phyloP scores from a whole-genome alignment of 257 asterid species.

The Gentiana dahurica region DNA sequence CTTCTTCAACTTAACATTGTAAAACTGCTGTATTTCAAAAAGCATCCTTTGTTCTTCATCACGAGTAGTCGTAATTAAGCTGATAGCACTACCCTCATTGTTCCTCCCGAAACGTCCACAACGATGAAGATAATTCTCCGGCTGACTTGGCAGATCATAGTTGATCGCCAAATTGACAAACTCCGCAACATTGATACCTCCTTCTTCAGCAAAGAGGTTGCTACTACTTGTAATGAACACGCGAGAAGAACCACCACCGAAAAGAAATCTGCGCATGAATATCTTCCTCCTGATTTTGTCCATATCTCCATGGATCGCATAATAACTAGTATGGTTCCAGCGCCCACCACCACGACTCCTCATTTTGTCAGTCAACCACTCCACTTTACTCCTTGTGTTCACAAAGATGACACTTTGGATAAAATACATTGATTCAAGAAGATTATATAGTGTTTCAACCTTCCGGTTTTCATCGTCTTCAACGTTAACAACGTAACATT shows the following conservation, averaged over 20 bases:
- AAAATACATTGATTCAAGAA: slow-evolving; percentile 60
- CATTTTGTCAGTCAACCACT: too few species aligned
- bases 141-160: slow-evolving; percentile 76
- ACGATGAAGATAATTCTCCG: slow-evolving; percentile 70
- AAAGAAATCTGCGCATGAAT: slow-evolving; percentile 72
- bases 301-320: slow-evolving; percentile 81
- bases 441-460: slow-evolving; percentile 64
- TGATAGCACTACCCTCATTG: slow-evolving; percentile 64
- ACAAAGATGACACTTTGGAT: slow-evolving; percentile 61
- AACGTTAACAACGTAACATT: slow-evolving; percentile 50
- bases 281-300: slow-evolving; percentile 75
- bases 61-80: slow-evolving; percentile 28
- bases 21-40: slow-evolving; percentile 62
- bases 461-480: slow-evolving; percentile 67
- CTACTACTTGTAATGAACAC: slow-evolving; percentile 38
- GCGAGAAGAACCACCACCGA: slow-evolving; percentile 44
- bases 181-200: slow-evolving; percentile 56
- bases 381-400: too few species aligned
- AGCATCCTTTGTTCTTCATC: slow-evolving; percentile 60
- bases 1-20: slow-evolving; percentile 27
- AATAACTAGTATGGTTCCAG: slow-evolving; percentile 61
- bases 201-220: slow-evolving; percentile 43
- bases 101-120: slow-evolving; percentile 76
- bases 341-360: too few species aligned
- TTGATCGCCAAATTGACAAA: slow-evolving; percentile 60